phyloP scores from a whole-genome alignment of 2,329 filamentous ascomycete species.

The Penicillium frequentans region DNA sequence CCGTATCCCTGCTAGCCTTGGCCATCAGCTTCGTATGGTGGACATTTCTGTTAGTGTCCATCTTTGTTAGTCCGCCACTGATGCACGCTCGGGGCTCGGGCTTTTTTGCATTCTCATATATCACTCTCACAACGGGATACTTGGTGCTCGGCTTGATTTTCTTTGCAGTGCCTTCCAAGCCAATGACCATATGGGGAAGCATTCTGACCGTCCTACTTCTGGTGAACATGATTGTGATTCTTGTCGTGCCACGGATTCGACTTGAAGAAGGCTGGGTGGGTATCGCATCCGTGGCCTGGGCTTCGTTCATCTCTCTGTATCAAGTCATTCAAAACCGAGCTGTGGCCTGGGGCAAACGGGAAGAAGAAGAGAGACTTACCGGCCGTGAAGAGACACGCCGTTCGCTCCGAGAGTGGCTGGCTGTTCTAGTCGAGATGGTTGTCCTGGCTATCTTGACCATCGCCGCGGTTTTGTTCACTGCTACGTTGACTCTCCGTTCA shows the following conservation, averaged over 20 bases:
- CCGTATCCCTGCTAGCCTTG: slow-evolving; percentile 74
- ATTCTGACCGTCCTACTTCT: slow-evolving; percentile 67
- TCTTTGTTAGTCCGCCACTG: slow-evolving; percentile 85
- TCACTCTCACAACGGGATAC: slow-evolving; percentile 73
- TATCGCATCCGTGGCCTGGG: slow-evolving; percentile 82
- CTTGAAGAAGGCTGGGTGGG: slow-evolving; percentile 90
- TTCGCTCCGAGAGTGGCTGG: slow-evolving; percentile 79
- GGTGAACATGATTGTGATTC: slow-evolving; percentile 75
- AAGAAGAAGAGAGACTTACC: slow-evolving; percentile 90
- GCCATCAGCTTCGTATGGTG: slow-evolving; percentile 85
- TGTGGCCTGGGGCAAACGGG: slow-evolving; percentile 86
- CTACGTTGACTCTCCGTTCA: slow-evolving; percentile 75
- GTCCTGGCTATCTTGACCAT: slow-evolving; percentile 68
- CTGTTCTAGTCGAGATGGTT: slow-evolving; percentile 72
- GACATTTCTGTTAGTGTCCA: slow-evolving; percentile 81
- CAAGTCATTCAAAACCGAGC: slow-evolving; percentile 75
- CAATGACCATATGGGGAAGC: slow-evolving; percentile 71
- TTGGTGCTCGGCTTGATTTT: slow-evolving; percentile 78
- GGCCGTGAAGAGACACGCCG: slow-evolving; percentile 83
- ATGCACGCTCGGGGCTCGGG: slow-evolving; percentile 86
- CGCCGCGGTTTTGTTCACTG: slow-evolving; percentile 72
- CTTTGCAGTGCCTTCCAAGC: slow-evolving; percentile 79
- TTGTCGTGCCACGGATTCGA: slow-evolving; percentile 71
- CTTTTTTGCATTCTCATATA: slow-evolving; percentile 85
- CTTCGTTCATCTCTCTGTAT: slow-evolving; percentile 75